A percentile compares a stretch with the other conserved stretches of the same genome.
Conservation (phyloP, 139 green algal genomes). For the Monoraphidium neglectum region DNA sequence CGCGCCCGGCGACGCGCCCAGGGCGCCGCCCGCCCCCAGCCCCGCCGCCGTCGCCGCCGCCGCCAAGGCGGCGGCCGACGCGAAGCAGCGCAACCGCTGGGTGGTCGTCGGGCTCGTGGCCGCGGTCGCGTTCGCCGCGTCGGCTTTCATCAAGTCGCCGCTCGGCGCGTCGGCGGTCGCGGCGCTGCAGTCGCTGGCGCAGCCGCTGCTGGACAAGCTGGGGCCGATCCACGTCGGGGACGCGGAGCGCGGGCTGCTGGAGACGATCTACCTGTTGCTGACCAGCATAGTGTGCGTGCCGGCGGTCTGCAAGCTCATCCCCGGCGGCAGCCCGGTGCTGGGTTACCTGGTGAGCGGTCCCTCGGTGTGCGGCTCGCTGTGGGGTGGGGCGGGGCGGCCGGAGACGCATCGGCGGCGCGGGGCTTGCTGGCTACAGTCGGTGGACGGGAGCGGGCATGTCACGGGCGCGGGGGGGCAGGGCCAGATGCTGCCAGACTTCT, state of each 20-base stretch:
- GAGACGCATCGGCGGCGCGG: no score
- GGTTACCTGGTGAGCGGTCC: slow-evolving; percentile 89
- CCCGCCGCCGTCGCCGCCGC: slow-evolving; percentile 10
- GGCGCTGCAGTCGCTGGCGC: not conserved
- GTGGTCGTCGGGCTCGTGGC: slow-evolving; percentile 10
- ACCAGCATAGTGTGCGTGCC: slow-evolving; percentile 84
- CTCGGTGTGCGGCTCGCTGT: no score
- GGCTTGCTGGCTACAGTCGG: no score
- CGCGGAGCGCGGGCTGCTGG: slow-evolving; percentile 75
- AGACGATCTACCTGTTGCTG: slow-evolving; percentile 90
- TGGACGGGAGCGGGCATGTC: no score
- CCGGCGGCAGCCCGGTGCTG: slow-evolving; percentile 90
- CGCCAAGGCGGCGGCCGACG: slow-evolving; percentile 13
- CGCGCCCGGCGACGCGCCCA: not conserved
- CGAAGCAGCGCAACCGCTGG: slow-evolving; percentile 2
- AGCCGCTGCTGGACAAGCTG: slow-evolving; percentile 23
- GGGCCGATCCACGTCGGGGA: slow-evolving; percentile 65
- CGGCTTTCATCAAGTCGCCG: slow-evolving; percentile 15
- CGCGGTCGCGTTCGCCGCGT: slow-evolving; percentile 25
- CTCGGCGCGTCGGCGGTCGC: slow-evolving; percentile 9
- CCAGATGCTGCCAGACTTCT: no score
- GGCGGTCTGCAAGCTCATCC: slow-evolving; percentile 84
- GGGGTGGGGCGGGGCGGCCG: no score
- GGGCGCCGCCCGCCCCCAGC: no score
- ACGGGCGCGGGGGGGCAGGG: no score